phyloP scores from a whole-genome alignment of 345 rosid genomes.

The Raphanus sativus region DNA sequence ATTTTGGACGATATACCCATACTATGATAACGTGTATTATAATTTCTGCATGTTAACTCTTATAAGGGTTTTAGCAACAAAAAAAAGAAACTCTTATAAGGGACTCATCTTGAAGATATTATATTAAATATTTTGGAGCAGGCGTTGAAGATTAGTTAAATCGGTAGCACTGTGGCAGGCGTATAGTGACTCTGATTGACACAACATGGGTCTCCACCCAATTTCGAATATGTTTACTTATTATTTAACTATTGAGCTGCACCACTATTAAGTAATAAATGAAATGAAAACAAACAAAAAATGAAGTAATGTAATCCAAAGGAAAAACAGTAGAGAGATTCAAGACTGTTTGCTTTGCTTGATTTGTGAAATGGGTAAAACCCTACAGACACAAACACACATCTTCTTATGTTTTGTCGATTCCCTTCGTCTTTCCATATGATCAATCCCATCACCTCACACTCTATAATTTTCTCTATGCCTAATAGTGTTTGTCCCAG shows the following conservation, averaged over 20 bases:
- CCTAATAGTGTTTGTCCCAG: conserved; percentile 26
- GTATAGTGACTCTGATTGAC: conserved; percentile 36
- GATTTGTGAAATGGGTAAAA: conserved; percentile 28
- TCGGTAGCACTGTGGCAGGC: conserved; percentile 15
- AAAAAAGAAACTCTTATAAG: neutral
- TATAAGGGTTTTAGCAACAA: too few species aligned
- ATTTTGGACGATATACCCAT: neutral
- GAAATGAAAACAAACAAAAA: conserved; percentile 7
- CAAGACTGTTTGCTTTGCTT: conserved; percentile 36
- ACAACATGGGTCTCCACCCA: conserved; percentile 27
- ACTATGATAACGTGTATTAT: neutral
- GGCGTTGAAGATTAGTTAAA: conserved; percentile 24
- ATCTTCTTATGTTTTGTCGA: conserved; percentile 32
- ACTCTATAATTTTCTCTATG: conserved; percentile 5
- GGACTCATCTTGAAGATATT: neutral
- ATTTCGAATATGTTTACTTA: neutral
- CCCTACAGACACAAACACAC: conserved; percentile 28
- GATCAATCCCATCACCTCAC: conserved; percentile 37
- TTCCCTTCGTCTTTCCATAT: conserved; percentile 26
- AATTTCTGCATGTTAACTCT: neutral
- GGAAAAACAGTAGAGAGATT: conserved; percentile 14
- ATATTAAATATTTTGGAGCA: neutral
- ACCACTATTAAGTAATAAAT: conserved; percentile 12
- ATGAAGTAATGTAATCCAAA: conserved; percentile 30
- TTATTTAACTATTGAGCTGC: neutral